Evolutionary conservation across 495 filamentous ascomycete species (phyloP).

Genomic region (Neurospora africana): DNA sequence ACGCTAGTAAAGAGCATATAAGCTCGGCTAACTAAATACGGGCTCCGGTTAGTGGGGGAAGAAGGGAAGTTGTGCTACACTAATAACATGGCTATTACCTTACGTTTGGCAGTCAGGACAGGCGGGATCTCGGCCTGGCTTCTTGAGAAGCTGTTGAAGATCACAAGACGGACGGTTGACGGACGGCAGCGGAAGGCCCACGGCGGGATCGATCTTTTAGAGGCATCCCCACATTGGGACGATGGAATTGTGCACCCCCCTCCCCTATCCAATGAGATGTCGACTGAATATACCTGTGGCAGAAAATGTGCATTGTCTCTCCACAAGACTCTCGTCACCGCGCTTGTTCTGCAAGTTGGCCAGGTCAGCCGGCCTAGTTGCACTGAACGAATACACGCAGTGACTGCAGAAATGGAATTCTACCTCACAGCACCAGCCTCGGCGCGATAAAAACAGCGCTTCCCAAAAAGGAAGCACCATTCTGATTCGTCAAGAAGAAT

Average conservation of each 20-base stretch:
- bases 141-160: neutral
- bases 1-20: neutral
- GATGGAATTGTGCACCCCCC: neutral
- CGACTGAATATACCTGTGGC: too few species aligned
- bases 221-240: neutral
- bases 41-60: neutral
- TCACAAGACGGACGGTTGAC: neutral
- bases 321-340: neutral
- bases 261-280: neutral
- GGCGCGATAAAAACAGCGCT: neutral
- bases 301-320: neutral
- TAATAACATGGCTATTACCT: neutral
- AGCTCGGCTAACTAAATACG: neutral
- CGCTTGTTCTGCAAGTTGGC: neutral
- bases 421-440: neutral
- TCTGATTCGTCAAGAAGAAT: neutral
- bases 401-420: neutral
- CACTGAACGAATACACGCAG: neutral
- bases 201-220: neutral
- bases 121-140: neutral
- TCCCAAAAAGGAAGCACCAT: neutral
- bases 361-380: neutral
- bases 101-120: neutral
- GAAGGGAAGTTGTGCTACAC: neutral
- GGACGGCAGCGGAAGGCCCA: neutral